Percentiles rank a stretch among this genome's conserved stretches.
phyloP scores from a whole-genome alignment of 1,284 basidiomycete species.

The Malassezia vespertilionis region DNA sequence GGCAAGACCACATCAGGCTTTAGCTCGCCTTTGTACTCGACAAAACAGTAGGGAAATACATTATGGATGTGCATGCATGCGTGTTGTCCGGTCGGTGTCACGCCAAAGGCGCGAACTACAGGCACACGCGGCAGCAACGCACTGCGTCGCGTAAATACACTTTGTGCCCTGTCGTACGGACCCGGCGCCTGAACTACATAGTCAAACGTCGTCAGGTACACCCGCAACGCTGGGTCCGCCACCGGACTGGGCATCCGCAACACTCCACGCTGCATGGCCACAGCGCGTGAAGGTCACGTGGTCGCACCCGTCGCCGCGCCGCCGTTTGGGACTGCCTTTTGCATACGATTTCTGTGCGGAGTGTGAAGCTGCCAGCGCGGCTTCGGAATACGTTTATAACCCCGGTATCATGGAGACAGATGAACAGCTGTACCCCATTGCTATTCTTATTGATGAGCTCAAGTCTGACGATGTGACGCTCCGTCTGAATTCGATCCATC shows the following conservation, averaged over 20 bases:
- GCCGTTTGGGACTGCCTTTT: neutral
- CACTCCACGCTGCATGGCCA: neutral
- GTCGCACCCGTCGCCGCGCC: neutral
- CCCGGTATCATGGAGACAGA: constrained; percentile 37
- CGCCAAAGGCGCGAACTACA: constrained; percentile 55
- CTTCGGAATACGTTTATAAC: neutral
- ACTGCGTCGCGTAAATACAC: constrained; percentile 2
- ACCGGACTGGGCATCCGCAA: neutral
- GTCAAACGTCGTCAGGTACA: constrained; percentile 8
- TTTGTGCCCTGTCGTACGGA: constrained; percentile 3
- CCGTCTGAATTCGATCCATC: constrained; percentile 91
- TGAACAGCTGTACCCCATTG: constrained; percentile 47
- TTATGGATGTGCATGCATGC: constrained; percentile 81
- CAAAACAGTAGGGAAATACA: constrained; percentile 54
- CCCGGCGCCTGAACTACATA: constrained; percentile 9
- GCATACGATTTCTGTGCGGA: neutral
- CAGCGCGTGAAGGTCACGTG: constrained; percentile 5
- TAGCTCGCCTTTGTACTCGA: constrained; percentile 49
- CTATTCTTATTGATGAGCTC: constrained; percentile 80
- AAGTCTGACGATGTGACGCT: constrained; percentile 71
- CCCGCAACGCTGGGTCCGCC: neutral
- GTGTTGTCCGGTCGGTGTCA: constrained; percentile 64
- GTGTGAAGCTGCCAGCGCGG: neutral
- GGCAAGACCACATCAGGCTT: constrained; percentile 54
- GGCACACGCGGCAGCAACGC: constrained; percentile 6